Evolutionary conservation across 1,284 basidiomycete genomes (phyloP).

Genomic region (Cryptococcus sp.): DNA sequence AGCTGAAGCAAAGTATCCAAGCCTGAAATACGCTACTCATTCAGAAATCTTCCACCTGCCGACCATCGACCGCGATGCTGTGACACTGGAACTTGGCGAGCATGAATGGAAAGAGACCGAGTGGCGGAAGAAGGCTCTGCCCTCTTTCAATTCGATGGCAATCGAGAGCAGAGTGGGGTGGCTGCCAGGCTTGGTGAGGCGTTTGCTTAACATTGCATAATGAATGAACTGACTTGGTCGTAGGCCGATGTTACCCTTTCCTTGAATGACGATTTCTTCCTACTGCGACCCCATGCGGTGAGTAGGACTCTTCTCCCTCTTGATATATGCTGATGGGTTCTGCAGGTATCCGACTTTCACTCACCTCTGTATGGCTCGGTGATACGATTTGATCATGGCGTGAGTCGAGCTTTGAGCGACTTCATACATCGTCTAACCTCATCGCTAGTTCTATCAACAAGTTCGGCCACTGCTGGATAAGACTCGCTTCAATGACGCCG

Average conservation of each 20-base stretch:
- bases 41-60: constrained; percentile 50
- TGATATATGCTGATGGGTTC: not conserved
- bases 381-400: constrained; percentile 44
- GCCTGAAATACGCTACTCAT: constrained; percentile 42
- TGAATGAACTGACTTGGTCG: not conserved
- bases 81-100: constrained; percentile 27
- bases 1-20: constrained; percentile 26
- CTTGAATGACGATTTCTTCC: constrained; percentile 51
- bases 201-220: not conserved
- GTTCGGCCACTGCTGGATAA: constrained; percentile 40
- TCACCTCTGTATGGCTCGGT: constrained; percentile 49
- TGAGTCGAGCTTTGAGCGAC: constrained; percentile 13
- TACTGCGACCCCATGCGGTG: constrained; percentile 41
- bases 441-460: constrained; percentile 35
- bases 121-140: constrained; percentile 43
- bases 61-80: constrained; percentile 22
- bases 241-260: constrained; percentile 40
- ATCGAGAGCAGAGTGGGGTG: constrained; percentile 49
- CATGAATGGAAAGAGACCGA: constrained; percentile 34
- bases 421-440: too few species aligned
- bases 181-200: constrained; percentile 43
- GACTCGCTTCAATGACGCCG: constrained; percentile 38
- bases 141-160: constrained; percentile 52
- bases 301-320: not conserved
- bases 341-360: constrained; percentile 44